Conservation (phyloP, 2,329 filamentous ascomycete genomes). For the Microcera coccophila region DNA sequence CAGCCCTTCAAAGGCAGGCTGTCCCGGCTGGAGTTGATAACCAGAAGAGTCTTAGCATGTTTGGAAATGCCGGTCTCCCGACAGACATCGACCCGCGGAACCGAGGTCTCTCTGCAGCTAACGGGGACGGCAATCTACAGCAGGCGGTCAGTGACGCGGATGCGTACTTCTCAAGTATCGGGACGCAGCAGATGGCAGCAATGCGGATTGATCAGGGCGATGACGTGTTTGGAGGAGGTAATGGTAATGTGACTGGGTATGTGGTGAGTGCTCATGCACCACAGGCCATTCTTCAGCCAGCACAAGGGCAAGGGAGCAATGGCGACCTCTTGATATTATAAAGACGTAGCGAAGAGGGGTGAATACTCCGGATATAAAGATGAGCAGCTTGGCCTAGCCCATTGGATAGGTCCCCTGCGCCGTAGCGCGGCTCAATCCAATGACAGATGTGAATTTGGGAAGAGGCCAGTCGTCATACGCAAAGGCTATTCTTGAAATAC, state of each 20-base stretch:
- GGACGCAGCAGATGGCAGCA: slow-evolving; percentile 67
- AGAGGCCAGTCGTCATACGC: too few relatives aligned
- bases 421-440: too few relatives aligned
- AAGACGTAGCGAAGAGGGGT: slow-evolving; percentile 5
- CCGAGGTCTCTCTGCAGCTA: slow-evolving; percentile 23
- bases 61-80: slow-evolving; percentile 51
- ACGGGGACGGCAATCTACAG: slow-evolving; percentile 50
- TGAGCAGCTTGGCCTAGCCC: too few relatives aligned
- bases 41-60: slow-evolving; percentile 58
- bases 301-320: slow-evolving; percentile 60
- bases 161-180: slow-evolving; percentile 80
- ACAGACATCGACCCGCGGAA: slow-evolving; percentile 47
- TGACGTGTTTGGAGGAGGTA: slow-evolving; percentile 57
- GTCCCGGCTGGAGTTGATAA: slow-evolving; percentile 51
- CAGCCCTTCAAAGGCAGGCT: slow-evolving; percentile 74
- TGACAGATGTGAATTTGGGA: too few relatives aligned
- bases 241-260: slow-evolving; percentile 52
- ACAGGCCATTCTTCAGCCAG: slow-evolving; percentile 69
- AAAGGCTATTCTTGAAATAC: too few relatives aligned
- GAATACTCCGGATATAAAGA: too few relatives aligned
- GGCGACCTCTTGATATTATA: slow-evolving; percentile 68
- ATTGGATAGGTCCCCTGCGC: too few relatives aligned
- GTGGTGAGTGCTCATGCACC: slow-evolving; percentile 81
- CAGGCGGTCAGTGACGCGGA: slow-evolving; percentile 81
- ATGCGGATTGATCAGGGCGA: slow-evolving; percentile 65